Conservation (phyloP, 108 stramenopile genomes). For the Nitzschia sp. region DNA sequence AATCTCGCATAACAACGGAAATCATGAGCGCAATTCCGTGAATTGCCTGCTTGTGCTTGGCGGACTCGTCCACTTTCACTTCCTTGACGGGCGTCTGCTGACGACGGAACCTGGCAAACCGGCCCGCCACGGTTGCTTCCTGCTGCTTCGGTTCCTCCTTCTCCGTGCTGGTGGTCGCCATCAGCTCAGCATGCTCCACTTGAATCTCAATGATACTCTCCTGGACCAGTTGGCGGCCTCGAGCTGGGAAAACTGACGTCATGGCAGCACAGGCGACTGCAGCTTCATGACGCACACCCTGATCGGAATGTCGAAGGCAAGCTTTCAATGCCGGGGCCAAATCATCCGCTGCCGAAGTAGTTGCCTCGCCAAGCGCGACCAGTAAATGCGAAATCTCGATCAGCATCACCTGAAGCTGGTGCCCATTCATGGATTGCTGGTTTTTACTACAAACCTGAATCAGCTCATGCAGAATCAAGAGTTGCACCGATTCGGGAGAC, state of each 20-base stretch:
- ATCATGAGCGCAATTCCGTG: constrained; percentile 76
- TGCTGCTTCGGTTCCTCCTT: not conserved
- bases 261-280: constrained; percentile 68
- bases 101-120: constrained; percentile 23
- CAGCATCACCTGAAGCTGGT: constrained; percentile 80
- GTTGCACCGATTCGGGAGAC: constrained; percentile 70
- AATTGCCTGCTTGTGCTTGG: constrained; percentile 64
- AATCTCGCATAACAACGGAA: constrained; percentile 64
- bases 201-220: constrained; percentile 44
- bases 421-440: constrained; percentile 33
- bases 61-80: constrained; percentile 24
- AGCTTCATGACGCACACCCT: constrained; percentile 85
- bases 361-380: constrained; percentile 70
- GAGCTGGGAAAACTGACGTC: constrained; percentile 58
- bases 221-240: constrained; percentile 53
- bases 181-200: constrained; percentile 54
- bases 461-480: constrained; percentile 66
- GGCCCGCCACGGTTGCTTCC: not conserved
- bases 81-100: constrained; percentile 27
- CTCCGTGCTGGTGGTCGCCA: constrained; percentile 23
- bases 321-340: constrained; percentile 51
- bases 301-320: constrained; percentile 67
- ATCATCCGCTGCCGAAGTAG: constrained; percentile 68
- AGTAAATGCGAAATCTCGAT: constrained; percentile 83
- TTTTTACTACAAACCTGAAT: constrained; percentile 44